Evolutionary conservation across 345 rosid species (phyloP).

Genomic region (Arabis alpina): DNA sequence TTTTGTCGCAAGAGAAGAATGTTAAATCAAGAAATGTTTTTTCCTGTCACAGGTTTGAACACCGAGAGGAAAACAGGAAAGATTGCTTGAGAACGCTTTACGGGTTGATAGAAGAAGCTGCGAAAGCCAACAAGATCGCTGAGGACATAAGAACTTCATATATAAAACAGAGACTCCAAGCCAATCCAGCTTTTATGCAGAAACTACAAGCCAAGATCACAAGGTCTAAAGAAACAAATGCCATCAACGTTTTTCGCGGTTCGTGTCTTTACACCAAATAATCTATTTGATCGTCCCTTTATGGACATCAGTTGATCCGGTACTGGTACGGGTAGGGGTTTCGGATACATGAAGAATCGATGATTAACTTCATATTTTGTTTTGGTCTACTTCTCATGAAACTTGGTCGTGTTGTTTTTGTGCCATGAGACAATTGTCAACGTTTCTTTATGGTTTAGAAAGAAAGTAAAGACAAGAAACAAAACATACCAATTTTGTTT

Average conservation of each 20-base stretch:
- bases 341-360: not conserved
- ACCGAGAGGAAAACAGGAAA: constrained; percentile 93
- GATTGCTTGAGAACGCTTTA: constrained; percentile 87
- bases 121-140: constrained; percentile 75
- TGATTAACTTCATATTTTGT: constrained; percentile 15
- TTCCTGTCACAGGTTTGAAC: constrained; percentile 73
- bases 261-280: constrained; percentile 12
- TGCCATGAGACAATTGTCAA: constrained; percentile 16
- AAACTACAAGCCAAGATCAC: constrained; percentile 69
- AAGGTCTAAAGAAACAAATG: constrained; percentile 47
- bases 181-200: constrained; percentile 87
- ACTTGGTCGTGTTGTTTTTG: constrained; percentile 12
- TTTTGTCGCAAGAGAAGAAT: not conserved
- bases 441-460: constrained; percentile 13
- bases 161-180: constrained; percentile 76
- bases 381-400: constrained; percentile 22
- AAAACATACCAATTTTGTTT: not conserved
- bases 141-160: constrained; percentile 72
- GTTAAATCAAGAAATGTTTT: constrained; percentile 24
- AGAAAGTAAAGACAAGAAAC: not conserved
- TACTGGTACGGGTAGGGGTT: not conserved
- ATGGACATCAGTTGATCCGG: constrained; percentile 6
- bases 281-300: constrained; percentile 11
- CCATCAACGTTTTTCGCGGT: constrained; percentile 35
- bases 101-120: constrained; percentile 83